Evolutionary conservation across 2,329 filamentous ascomycete species (phyloP), one percentile per base, ranked within the genome.

Genomic region (Claviceps arundinis): DNA sequence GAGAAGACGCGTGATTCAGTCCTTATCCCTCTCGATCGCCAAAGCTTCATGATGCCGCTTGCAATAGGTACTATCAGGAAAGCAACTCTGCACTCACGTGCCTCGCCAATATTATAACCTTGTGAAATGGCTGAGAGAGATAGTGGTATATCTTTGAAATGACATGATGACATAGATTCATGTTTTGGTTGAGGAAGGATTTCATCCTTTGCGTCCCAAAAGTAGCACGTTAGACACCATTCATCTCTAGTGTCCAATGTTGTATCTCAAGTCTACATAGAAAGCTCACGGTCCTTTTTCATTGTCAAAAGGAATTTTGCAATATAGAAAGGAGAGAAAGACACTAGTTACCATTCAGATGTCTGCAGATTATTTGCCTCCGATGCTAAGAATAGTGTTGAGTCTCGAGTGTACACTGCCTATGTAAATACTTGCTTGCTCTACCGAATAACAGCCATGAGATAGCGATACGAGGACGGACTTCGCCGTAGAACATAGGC

Each of bases 401-500:
- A 22, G 1, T 22, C 22, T 22, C 3, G 22, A 37, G 22, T 24
- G 14, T 30, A 34, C 13, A 38, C n/a, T 30, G 30, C 30, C 30
- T 34, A 5, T 9, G 26, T 50, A 24, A 17, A 26, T 24, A 17
- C 34, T 24, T 48, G 34, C 38, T 37, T 19, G 17, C 34, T 54
- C 47, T 53, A 44, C 56, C 56, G 46, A 68, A 64, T 2, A 2
- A 64, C 47, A 2, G 60, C 57, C 42, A 61, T 11, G 43, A 68
- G 42, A 17, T 58, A 58, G 38, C 61, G 60, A 16, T 67, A 30
- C n/a, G 59, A 52, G 13, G 55, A 51, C 3, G 70, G 65, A 19
- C 72, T 70, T 52, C 71, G 80, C 50, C 80, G 75, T 56, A 89
- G 64, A 66, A 84, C 86, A 53, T 89, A 70, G 7, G 87, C 87